Base-by-base conservation (phyloP, 352 stramenopile species). In the Globisporangium cystogenes region DNA sequence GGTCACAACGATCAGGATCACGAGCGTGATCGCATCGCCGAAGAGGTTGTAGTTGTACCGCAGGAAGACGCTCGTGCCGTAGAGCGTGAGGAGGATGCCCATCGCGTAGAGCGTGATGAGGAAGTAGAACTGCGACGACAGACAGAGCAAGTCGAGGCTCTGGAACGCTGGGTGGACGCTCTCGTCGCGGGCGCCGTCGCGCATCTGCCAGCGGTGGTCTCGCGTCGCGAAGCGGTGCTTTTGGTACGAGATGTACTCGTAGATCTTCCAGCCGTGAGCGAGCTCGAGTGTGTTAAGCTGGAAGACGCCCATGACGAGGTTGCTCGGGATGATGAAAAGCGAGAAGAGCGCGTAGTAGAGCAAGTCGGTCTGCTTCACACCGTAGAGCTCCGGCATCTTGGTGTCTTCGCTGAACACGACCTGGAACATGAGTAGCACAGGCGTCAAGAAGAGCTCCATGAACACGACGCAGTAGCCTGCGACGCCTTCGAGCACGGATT, bases 161-260 rank as follows among this genome's bases (percentile, higher is more conserved):
- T 99, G 95, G 46, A 98, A 92, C 44, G 81, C 85, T 26, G 86
- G 80, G 29, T 95, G 78, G 27, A 99, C 85, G 61, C 86, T 98
- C 72, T 98, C 92, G 60, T 99, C 96, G 1, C 90, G 64, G 2
- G 86, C 74, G 37, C 85, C 59, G 15, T 75, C 66, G 16, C 74
- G 57, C 46, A 99, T 86, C 55, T 94, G 94, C 96, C 96, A 99
- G 7, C 89, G 81, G 37, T 92, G 74, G 35, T 98, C 87, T 18
- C 96, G 82, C 31, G 97, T 96, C 14, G 71, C 74, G 65, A 99
- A 99, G 29, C 95, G 82, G 64, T 98, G 97, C 53, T 93, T 76
- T 60, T 98, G 91, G 64, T 98, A 99, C 35, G 87, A 88, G 7
- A 98, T 76, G 69, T 98, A 99, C 70, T 99, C 96, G 73, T 98